Evolutionary conservation across 139 green algal species (phyloP).

Genomic region (Gonium pectorale): DNA sequence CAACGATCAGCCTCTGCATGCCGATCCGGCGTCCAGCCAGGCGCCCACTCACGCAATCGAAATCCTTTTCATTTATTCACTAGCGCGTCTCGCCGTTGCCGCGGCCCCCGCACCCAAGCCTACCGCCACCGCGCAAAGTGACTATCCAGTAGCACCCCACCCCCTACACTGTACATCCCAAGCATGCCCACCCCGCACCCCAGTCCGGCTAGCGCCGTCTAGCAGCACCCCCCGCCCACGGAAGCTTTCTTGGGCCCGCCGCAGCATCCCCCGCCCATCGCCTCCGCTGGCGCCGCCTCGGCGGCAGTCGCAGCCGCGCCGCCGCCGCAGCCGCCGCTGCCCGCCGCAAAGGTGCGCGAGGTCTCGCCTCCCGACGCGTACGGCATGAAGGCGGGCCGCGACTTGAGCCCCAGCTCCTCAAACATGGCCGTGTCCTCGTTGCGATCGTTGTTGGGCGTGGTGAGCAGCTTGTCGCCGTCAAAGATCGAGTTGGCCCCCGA

Average conservation of each 20-base stretch:
- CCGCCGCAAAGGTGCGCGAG: conserved; percentile 51
- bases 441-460: conserved; percentile 96
- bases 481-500: conserved; percentile 99
- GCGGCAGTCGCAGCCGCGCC: background rate
- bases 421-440: conserved; percentile 85
- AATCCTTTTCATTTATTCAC: too few species aligned
- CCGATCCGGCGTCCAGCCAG: too few species aligned
- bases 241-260: conserved; percentile 16
- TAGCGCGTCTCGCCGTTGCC: too few species aligned
- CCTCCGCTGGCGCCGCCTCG: background rate
- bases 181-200: background rate
- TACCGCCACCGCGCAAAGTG: too few species aligned
- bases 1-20: too few species aligned
- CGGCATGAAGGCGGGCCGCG: conserved; percentile 85
- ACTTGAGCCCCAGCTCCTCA: conserved; percentile 81
- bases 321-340: background rate
- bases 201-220: background rate
- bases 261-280: conserved; percentile 4
- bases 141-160: too few species aligned
- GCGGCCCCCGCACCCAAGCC: too few species aligned
- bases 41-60: too few species aligned
- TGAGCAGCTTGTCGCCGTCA: conserved; percentile 98
- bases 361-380: conserved; percentile 78
- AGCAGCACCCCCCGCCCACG: conserved; percentile 13
- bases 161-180: too few species aligned